A percentile compares a stretch with the other conserved stretches of the same genome.
Evolutionary conservation across 2,329 filamentous ascomycete species (phyloP).

Genomic region (Hypoxylon sp.): DNA sequence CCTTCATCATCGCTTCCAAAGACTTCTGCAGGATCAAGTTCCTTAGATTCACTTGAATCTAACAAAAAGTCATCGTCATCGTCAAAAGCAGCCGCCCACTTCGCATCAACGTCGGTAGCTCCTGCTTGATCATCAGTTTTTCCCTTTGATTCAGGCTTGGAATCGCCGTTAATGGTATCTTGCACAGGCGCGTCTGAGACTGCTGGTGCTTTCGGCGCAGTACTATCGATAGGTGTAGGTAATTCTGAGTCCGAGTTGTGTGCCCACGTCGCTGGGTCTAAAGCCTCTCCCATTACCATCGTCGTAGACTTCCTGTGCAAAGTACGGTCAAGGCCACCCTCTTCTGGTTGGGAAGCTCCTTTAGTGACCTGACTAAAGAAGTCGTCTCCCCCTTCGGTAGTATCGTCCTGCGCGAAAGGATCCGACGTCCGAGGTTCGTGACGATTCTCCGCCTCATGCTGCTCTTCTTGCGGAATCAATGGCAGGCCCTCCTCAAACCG

Average conservation of each 20-base stretch:
- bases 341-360: constrained; percentile 49
- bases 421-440: constrained; percentile 46
- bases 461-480: constrained; percentile 64
- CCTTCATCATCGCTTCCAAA: constrained; percentile 89
- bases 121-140: constrained; percentile 46
- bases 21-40: constrained; percentile 74
- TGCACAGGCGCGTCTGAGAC: constrained; percentile 27
- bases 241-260: constrained; percentile 45
- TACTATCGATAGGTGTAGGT: constrained; percentile 46
- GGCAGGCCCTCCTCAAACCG: constrained; percentile 80
- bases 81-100: constrained; percentile 88
- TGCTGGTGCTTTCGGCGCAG: constrained; percentile 24
- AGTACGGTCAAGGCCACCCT: constrained; percentile 50
- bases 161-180: constrained; percentile 45
- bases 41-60: constrained; percentile 65
- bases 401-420: constrained; percentile 60
- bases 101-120: constrained; percentile 75
- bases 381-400: constrained; percentile 67
- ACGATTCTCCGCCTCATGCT: constrained; percentile 48
- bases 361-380: constrained; percentile 72
- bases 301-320: constrained; percentile 79
- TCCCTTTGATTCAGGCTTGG: constrained; percentile 43
- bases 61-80: constrained; percentile 75
- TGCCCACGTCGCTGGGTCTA: constrained; percentile 16
- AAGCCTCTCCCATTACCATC: constrained; percentile 69